Evolutionary conservation across 495 filamentous ascomycete genomes (phyloP).

Genomic region (Penicillium simplicissimum): DNA sequence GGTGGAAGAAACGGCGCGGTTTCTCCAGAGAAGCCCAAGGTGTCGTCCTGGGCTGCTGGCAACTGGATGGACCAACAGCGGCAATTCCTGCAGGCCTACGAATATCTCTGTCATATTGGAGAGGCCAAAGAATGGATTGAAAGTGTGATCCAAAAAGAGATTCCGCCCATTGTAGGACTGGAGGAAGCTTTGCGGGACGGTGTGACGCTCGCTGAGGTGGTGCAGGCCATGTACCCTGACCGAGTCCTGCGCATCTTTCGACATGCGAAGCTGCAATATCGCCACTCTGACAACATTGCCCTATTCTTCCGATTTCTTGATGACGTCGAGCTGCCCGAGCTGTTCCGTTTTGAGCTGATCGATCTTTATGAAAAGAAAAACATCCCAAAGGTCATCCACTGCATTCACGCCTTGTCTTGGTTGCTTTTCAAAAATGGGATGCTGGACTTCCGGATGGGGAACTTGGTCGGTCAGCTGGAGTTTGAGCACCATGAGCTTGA

Average conservation of each 20-base stretch:
- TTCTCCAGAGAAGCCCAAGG: conserved; percentile 50
- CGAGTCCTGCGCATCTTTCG: conserved; percentile 80
- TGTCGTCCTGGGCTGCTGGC: conserved; percentile 73
- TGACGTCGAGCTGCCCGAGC: conserved; percentile 90
- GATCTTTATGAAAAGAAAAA: conserved; percentile 99
- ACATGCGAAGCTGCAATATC: conserved; percentile 80
- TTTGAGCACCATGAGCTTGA: conserved; percentile 98
- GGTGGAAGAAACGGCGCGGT: conserved; percentile 41
- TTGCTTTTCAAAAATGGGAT: conserved; percentile 92
- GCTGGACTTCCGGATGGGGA: conserved; percentile 95
- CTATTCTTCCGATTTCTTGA: conserved; percentile 90
- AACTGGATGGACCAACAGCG: conserved; percentile 99
- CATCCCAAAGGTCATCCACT: conserved; percentile 98
- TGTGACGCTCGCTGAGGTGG: conserved; percentile 94
- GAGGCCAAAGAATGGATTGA: conserved; percentile 99
- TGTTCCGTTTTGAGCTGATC: conserved; percentile 98
- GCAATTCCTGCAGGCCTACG: conserved; percentile 95
- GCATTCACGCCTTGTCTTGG: conserved; percentile 96
- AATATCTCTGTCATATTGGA: conserved; percentile 98
- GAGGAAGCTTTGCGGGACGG: conserved; percentile 93
- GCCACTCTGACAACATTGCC: conserved; percentile 96
- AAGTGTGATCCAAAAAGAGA: conserved; percentile 82
- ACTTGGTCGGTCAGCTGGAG: conserved; percentile 93
- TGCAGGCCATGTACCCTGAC: conserved; percentile 81
- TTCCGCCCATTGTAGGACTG: conserved; percentile 93